Evolutionary conservation across 805 yeast genomes (phyloP).

Genomic region (Candida xiaguanensis): DNA sequence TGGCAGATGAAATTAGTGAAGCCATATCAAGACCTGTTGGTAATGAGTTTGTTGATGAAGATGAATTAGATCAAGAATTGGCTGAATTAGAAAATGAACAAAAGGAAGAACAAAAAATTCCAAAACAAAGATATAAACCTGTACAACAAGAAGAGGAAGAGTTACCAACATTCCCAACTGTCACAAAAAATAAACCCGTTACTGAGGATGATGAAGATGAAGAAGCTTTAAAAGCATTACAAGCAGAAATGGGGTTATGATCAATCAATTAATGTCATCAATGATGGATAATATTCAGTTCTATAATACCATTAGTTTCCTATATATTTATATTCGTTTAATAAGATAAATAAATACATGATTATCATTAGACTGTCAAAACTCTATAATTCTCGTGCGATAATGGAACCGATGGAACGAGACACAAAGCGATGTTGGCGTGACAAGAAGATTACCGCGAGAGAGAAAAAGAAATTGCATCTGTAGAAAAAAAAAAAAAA

Average conservation of each 20-base stretch:
- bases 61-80: constrained; percentile 92
- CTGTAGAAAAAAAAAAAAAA: constrained; percentile 4
- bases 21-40: constrained; percentile 95
- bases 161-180: constrained; percentile 45
- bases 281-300: neutral
- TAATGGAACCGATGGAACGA: neutral
- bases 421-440: neutral
- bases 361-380: neutral
- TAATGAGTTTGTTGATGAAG: constrained; percentile 77
- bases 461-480: constrained; percentile 3
- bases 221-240: constrained; percentile 72
- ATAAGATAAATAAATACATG: neutral
- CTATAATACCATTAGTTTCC: neutral
- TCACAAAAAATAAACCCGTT: constrained; percentile 40
- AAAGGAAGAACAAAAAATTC: constrained; percentile 37
- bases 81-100: constrained; percentile 84
- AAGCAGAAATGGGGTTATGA: constrained; percentile 81
- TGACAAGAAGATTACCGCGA: neutral
- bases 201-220: constrained; percentile 73
- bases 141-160: constrained; percentile 25
- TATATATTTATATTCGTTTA: too few species aligned
- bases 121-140: constrained; percentile 10
- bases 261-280: neutral
- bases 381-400: neutral
- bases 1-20: constrained; percentile 92